Conservation (phyloP, 2,329 filamentous ascomycete species). For the Elsinoe fawcettii region DNA sequence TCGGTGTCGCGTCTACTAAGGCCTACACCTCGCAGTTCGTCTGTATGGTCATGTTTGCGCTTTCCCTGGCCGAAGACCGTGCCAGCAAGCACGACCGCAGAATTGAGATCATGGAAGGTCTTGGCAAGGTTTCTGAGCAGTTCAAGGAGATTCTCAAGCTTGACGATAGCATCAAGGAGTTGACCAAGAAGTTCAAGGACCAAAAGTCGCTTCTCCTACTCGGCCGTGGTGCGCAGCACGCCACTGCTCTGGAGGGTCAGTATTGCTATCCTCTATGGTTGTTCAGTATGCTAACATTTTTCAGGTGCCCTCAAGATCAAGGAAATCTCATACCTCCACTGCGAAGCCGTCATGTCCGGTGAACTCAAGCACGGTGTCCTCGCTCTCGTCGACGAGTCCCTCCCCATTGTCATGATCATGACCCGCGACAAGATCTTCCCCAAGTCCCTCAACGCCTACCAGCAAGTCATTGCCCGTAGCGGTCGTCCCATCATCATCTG, state of each 20-base stretch:
- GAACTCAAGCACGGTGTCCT: conserved; percentile 98
- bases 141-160: conserved; percentile 88
- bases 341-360: conserved; percentile 99
- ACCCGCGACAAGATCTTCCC: conserved; percentile 93
- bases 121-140: conserved; percentile 78
- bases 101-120: conserved; percentile 92
- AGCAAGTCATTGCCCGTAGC: conserved; percentile 94
- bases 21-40: conserved; percentile 99
- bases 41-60: conserved; percentile 99
- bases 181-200: conserved; percentile 91
- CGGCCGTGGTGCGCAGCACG: conserved; percentile 92
- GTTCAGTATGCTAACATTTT: conserved; percentile 21
- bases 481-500: conserved; percentile 98
- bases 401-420: conserved; percentile 99
- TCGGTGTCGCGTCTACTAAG: conserved; percentile 98
- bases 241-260: conserved; percentile 82
- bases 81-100: conserved; percentile 87
- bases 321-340: conserved; percentile 99
- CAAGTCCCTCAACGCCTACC: conserved; percentile 99
- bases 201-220: conserved; percentile 93
- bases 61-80: conserved; percentile 92
- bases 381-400: conserved; percentile 93
- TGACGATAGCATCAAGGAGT: conserved; percentile 86
- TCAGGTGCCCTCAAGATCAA: conserved; percentile 92
- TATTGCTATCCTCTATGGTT: neutral